Conservation (phyloP, 78 protist species). For the Dictyostelium intermedium region DNA sequence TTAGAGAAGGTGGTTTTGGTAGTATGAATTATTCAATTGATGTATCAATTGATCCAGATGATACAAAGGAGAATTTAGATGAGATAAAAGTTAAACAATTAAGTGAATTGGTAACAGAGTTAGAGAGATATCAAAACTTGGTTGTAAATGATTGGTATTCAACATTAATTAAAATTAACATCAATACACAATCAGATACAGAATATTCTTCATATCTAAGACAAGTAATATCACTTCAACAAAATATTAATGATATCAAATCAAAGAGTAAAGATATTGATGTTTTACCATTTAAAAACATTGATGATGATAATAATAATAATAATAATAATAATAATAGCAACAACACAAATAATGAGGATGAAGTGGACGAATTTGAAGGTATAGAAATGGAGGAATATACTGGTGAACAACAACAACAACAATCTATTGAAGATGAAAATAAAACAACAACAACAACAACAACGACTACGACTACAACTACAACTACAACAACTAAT, state of each 20-base stretch:
- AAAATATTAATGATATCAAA: slow-evolving; percentile 31
- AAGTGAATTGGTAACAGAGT: slow-evolving; percentile 4
- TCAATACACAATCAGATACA: neutral
- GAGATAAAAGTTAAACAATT: neutral
- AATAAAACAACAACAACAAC: slow-evolving; percentile 19
- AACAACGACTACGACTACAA: slow-evolving; percentile 15
- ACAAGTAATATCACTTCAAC: slow-evolving; percentile 34
- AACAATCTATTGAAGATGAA: neutral
- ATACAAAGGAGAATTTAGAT: neutral
- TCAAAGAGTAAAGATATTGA: slow-evolving; percentile 29
- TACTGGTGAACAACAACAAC: neutral
- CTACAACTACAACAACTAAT: neutral
- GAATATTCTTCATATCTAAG: slow-evolving; percentile 35
- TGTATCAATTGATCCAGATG: slow-evolving; percentile 24
- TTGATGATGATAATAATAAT: neutral
- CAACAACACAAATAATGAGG: too few species aligned
- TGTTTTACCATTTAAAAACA: neutral
- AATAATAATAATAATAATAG: neutral
- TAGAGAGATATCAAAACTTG: slow-evolving; percentile 24
- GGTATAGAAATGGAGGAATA: slow-evolving; percentile 48
- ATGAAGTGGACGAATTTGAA: neutral
- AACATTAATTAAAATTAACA: slow-evolving; percentile 37
- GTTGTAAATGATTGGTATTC: slow-evolving; percentile 60
- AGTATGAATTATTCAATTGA: slow-evolving; percentile 30
- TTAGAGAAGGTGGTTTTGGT: slow-evolving; percentile 75